Percentiles rank a stretch among this genome's conserved stretches.
phyloP scores from a whole-genome alignment of 106 monocot species.

The Hemerocallis citrina region DNA sequence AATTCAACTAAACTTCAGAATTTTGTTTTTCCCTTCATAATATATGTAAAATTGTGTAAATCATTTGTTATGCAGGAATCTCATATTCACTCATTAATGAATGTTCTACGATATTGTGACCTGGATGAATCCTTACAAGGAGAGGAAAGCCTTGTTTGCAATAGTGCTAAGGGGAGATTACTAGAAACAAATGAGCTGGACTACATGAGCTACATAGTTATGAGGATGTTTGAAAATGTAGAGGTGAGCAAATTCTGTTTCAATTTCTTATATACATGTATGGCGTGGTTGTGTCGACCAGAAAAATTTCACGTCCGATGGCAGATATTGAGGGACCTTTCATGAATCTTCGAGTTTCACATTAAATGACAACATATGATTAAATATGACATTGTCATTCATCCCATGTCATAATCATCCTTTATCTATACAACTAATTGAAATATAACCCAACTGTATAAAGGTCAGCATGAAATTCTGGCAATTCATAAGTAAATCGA shows the following conservation, averaged over 20 bases:
- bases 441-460: no score
- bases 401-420: no score
- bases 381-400: no score
- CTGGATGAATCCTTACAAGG: slow-evolving; percentile 83
- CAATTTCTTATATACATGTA: background rate
- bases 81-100: slow-evolving; percentile 97
- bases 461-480: no score
- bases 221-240: slow-evolving; percentile 95
- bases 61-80: slow-evolving; percentile 66
- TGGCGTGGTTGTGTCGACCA: no score
- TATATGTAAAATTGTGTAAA: background rate
- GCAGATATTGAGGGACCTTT: no score
- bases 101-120: slow-evolving; percentile 93
- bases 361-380: no score
- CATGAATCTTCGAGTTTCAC: background rate
- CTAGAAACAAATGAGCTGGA: slow-evolving; percentile 87
- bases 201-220: slow-evolving; percentile 97
- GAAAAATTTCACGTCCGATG: no score
- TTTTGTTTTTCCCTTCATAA: background rate
- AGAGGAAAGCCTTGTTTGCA: slow-evolving; percentile 81
- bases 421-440: no score
- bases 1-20: no score
- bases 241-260: slow-evolving; percentile 54
- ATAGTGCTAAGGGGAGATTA: slow-evolving; percentile 60
- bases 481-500: no score